These are phyloP conservation scores for Talaromyces sp. DNA, from an alignment of 2,329 filamentous ascomycete species.

Conservation along the genomic window DNA sequence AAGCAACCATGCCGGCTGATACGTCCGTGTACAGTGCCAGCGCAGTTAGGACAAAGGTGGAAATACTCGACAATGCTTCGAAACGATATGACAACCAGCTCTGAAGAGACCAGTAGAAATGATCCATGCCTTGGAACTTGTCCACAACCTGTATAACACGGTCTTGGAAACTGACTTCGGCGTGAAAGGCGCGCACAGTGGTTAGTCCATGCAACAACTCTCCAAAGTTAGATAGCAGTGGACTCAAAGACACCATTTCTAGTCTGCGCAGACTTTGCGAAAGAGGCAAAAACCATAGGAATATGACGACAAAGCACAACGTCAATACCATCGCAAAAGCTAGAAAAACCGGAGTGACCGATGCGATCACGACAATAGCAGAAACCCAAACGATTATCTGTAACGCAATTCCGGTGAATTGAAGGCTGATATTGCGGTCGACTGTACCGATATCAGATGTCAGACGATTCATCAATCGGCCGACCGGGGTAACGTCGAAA, in stretches of 20 bases:
- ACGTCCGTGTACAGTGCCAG: constrained; percentile 72
- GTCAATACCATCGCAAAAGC: constrained; percentile 67
- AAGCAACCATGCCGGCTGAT: constrained; percentile 74
- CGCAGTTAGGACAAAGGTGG: constrained; percentile 68
- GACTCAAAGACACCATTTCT: constrained; percentile 85
- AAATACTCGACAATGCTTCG: constrained; percentile 65
- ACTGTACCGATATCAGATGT: constrained; percentile 87
- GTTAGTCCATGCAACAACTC: constrained; percentile 80
- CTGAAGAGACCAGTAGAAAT: constrained; percentile 90
- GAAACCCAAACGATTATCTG: constrained; percentile 67
- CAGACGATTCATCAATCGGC: constrained; percentile 85
- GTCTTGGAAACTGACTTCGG: constrained; percentile 73
- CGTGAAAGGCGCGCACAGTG: constrained; percentile 79
- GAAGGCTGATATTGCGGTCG: constrained; percentile 75
- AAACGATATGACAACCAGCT: constrained; percentile 82
- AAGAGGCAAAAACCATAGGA: constrained; percentile 72
- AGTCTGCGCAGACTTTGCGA: constrained; percentile 79
- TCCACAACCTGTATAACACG: constrained; percentile 78
- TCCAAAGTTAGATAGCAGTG: constrained; percentile 88
- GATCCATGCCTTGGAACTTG: constrained; percentile 89
- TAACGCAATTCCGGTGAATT: constrained; percentile 69
- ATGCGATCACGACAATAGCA: constrained; percentile 72
- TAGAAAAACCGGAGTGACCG: constrained; percentile 68
- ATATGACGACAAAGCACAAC: constrained; percentile 66
- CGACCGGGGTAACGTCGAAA: constrained; percentile 85